phyloP scores from a whole-genome alignment of 179 eudicot genomes.

The Corrigiola litoralis region DNA sequence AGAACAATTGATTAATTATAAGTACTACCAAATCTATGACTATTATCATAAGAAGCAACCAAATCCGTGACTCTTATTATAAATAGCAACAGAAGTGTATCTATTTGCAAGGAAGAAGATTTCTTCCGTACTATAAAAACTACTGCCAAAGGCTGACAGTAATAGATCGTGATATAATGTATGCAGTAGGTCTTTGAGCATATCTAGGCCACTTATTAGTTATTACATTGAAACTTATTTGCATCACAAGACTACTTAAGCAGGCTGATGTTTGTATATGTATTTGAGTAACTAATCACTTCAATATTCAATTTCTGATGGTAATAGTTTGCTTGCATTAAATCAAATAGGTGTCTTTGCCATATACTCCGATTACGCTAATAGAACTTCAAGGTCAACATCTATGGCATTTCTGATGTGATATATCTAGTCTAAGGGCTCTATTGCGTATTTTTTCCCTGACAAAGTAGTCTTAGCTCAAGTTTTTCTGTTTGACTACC shows the following conservation, averaged over 20 bases:
- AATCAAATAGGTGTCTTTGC: neutral
- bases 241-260: too few relatives aligned
- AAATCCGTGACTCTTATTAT: neutral
- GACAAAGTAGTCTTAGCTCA: neutral
- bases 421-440: constrained; percentile 10
- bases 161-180: neutral
- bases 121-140: neutral
- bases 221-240: too few relatives aligned
- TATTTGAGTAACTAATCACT: neutral
- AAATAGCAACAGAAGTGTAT: neutral
- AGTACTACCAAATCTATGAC: constrained; percentile 14
- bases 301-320: neutral
- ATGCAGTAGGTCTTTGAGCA: neutral
- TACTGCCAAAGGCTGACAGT: too few relatives aligned
- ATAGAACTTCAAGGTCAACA: too few relatives aligned
- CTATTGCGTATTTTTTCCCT: neutral
- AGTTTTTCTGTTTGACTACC: neutral
- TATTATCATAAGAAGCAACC: neutral
- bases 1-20: constrained; percentile 6
- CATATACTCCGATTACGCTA: too few relatives aligned
- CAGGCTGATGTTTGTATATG: neutral
- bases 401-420: neutral
- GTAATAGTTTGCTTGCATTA: neutral
- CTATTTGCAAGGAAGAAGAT: neutral
- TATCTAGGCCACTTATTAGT: too few relatives aligned